Base-by-base conservation (phyloP, 495 filamentous ascomycete genomes). In the Talaromyces liani region DNA sequence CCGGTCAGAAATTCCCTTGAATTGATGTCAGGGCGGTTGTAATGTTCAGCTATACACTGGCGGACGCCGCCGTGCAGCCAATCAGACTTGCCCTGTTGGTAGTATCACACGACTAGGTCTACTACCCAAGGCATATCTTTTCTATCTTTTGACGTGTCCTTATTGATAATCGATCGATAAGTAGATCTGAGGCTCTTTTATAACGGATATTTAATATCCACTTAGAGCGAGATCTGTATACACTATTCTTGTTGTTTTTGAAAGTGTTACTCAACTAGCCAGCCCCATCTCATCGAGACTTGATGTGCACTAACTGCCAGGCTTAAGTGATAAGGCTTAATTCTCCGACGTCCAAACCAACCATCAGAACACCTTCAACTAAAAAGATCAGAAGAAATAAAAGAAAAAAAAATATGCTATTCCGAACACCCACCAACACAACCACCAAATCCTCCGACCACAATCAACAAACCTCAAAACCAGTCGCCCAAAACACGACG, bases 401-500 rank as follows among this genome's bases (percentile, higher is more conserved):
- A 29, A 29, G 3, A 14, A 25, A 55, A 55, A 55, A 24, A 55
- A 14, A 7, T 10, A 54, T 56, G 53, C 27, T 56, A 4, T 56
- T 27, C 9, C 53, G 53, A 25, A 56, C 22, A 4, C 2, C 53
- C 5, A 56, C 22, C 53, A 56, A 18, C 12, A 27, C 53, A 29
- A 22, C 53, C 53, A 27, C 53, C 24, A 36, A 58, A 20, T 36
- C 45, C 45, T 49, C 45, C 45, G 45, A 49, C 41, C 20, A 33
- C 2, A 41, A 4, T 12, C 45, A 41, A 22, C 22, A 16, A 54
- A 2, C 33, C 33, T 36, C 20, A 7, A 25, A 62, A 24, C 41
- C 6, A 25, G 29, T 62, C 22, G 27, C 60, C 6, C 60, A 62
- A 34, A 62, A 62, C 60, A 62, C 60, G 33, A 62, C 60, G 5